phyloP scores from a whole-genome alignment of 2,329 filamentous ascomycete species.

The Verticillium tricorpus region DNA sequence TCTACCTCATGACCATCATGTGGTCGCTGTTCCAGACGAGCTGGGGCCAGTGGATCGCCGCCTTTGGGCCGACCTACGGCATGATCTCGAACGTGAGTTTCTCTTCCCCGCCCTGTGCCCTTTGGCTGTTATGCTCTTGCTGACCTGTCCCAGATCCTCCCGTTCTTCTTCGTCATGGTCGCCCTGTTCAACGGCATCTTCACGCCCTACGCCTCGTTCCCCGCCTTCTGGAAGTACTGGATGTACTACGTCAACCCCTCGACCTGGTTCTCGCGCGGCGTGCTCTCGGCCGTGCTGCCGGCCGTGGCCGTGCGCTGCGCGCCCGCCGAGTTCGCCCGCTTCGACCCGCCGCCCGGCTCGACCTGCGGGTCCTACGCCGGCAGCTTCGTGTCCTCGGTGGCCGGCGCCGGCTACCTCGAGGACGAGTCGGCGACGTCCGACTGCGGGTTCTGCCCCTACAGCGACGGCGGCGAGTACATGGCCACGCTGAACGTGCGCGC shows the following conservation, averaged over 20 bases:
- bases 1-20: constrained; percentile 72
- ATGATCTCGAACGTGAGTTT: constrained; percentile 64
- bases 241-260: constrained; percentile 14
- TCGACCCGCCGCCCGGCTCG: constrained; percentile 59
- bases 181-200: constrained; percentile 70
- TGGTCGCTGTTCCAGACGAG: constrained; percentile 72
- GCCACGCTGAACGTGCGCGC: constrained; percentile 44
- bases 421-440: constrained; percentile 52
- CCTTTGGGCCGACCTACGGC: constrained; percentile 74
- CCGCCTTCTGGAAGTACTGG: constrained; percentile 35
- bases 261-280: constrained; percentile 9
- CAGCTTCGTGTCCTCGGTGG: constrained; percentile 45
- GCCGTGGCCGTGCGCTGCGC: constrained; percentile 33
- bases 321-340: constrained; percentile 25
- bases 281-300: constrained; percentile 10
- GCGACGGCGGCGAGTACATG: constrained; percentile 56
- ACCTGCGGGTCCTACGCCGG: constrained; percentile 63
- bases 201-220: constrained; percentile 28
- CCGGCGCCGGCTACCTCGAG: constrained; percentile 53
- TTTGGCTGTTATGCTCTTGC: not conserved
- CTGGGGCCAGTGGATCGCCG: constrained; percentile 83
- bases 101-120: constrained; percentile 3
- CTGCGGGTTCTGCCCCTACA: constrained; percentile 69
- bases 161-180: constrained; percentile 79
- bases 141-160: constrained; percentile 43